Evolutionary conservation across 1,284 basidiomycete genomes (phyloP).

Genomic region (Polyporus tsugae): DNA sequence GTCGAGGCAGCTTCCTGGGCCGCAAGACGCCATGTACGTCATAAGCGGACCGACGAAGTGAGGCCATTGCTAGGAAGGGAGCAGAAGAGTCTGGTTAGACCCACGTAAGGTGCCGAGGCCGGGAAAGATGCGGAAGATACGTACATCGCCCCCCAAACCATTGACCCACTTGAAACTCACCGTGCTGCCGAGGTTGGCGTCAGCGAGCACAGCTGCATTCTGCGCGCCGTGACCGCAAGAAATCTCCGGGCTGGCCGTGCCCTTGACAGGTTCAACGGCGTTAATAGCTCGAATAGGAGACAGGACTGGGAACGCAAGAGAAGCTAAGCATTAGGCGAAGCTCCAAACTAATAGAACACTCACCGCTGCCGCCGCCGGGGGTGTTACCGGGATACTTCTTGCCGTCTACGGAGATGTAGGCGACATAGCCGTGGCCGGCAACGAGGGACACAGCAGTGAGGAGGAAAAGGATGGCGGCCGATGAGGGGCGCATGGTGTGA

Average conservation of each 20-base stretch:
- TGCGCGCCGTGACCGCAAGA: slow-evolving; percentile 53
- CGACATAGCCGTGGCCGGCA: slow-evolving; percentile 68
- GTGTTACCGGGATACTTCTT: slow-evolving; percentile 61
- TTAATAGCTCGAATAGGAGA: slow-evolving; percentile 40
- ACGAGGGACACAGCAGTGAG: slow-evolving; percentile 43
- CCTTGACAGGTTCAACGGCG: slow-evolving; percentile 50
- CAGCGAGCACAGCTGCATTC: slow-evolving; percentile 45
- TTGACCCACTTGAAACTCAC: slow-evolving; percentile 64
- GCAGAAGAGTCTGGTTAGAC: background rate
- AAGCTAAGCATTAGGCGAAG: background rate
- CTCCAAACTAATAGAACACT: slow-evolving; percentile 43
- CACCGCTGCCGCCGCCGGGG: slow-evolving; percentile 48
- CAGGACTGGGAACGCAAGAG: slow-evolving; percentile 15
- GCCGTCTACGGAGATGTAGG: slow-evolving; percentile 61
- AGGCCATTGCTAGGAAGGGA: slow-evolving; percentile 44
- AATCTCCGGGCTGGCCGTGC: slow-evolving; percentile 46
- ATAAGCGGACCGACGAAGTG: slow-evolving; percentile 63
- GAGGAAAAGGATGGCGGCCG: slow-evolving; percentile 25
- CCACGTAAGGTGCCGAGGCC: background rate
- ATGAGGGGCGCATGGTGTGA: slow-evolving; percentile 28
- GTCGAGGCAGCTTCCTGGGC: slow-evolving; percentile 59
- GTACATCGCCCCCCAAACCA: slow-evolving; percentile 46
- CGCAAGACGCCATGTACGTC: slow-evolving; percentile 73
- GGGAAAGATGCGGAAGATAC: slow-evolving; percentile 6
- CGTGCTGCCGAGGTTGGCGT: slow-evolving; percentile 50